Conservation (phyloP, 139 green algal species). For the Edaphochlamys debaryana region DNA sequence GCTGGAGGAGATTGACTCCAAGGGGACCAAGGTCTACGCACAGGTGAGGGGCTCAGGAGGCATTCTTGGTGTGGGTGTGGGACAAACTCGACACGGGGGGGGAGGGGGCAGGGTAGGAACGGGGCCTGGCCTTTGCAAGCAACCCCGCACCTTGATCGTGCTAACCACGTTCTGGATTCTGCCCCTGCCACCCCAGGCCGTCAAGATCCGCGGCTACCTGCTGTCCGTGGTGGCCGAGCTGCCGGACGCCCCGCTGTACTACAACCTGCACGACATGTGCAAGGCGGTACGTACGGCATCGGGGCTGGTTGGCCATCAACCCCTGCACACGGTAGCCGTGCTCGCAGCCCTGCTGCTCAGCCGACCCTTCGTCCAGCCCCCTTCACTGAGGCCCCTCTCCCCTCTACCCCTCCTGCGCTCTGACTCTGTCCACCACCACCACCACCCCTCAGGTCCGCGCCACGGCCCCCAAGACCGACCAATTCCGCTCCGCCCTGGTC, state of each 20-base stretch:
- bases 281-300: constrained; percentile 10
- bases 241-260: constrained; percentile 82
- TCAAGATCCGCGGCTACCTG: constrained; percentile 84
- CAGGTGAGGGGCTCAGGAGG: no score
- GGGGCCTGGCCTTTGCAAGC: background rate
- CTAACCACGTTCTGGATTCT: no score
- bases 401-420: no score
- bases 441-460: constrained; percentile 72
- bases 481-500: constrained; percentile 89
- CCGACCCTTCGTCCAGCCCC: no score
- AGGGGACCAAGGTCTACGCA: constrained; percentile 5
- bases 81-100: no score
- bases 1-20: constrained; percentile 14
- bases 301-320: no score
- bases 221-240: constrained; percentile 84
- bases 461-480: constrained; percentile 70
- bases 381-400: constrained; percentile 82
- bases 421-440: no score
- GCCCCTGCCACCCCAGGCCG: no score
- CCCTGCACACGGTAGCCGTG: no score
- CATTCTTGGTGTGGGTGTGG: no score
- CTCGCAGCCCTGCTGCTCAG: no score
- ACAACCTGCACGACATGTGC: constrained; percentile 47
- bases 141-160: no score
- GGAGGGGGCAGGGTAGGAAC: background rate